Evolutionary conservation across 805 yeast species (phyloP).

Genomic region (Nakazawaea anatomiae): DNA sequence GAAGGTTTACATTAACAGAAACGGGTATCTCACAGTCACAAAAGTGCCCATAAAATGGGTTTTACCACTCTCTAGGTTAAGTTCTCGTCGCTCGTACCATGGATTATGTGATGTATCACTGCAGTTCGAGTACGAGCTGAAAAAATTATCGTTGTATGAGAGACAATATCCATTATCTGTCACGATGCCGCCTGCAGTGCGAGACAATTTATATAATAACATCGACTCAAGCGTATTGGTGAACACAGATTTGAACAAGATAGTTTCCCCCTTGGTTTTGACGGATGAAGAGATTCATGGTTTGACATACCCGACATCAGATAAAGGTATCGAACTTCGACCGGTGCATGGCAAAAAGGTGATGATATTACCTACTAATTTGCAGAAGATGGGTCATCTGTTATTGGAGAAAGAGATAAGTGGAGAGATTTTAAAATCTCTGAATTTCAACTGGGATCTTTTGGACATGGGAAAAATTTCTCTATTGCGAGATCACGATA

Average conservation of each 20-base stretch:
- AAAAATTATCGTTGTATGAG: not conserved
- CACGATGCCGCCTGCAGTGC: not conserved
- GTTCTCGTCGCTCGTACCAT: not conserved
- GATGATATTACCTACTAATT: not conserved
- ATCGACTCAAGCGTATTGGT: not conserved
- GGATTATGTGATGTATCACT: conserved; percentile 5
- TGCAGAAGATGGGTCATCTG: not conserved
- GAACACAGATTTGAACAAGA: not conserved
- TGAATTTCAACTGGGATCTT: not conserved
- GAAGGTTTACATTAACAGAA: no score
- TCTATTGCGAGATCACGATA: not conserved
- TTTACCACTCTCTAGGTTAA: no score
- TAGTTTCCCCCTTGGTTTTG: not conserved
- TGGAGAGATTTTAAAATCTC: not conserved
- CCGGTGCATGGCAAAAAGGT: no score
- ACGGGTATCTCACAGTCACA: no score
- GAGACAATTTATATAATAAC: conserved; percentile 4
- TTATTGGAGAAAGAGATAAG: not conserved
- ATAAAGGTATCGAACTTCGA: not conserved
- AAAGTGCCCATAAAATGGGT: no score
- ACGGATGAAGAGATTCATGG: not conserved
- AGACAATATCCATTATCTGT: not conserved
- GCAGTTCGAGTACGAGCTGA: not conserved
- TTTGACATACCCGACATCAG: not conserved
- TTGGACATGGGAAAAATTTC: not conserved